Conservation (phyloP, 768 basidiomycete genomes). For the Leccinum sublutescens region DNA sequence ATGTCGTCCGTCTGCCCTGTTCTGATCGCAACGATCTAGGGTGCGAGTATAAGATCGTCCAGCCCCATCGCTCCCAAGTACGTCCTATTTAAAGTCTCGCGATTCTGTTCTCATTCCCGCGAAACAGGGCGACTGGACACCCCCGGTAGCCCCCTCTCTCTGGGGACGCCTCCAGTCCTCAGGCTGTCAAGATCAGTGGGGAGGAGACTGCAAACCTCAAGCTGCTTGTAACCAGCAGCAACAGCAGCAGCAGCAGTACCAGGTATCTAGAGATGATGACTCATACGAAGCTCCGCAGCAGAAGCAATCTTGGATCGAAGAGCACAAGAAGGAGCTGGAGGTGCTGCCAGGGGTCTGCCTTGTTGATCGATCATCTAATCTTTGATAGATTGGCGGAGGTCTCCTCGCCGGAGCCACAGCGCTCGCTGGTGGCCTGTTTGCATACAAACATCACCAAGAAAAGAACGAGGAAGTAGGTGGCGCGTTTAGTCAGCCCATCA, state of each 20-base stretch:
- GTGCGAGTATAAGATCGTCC: slow-evolving; percentile 64
- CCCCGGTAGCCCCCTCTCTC: slow-evolving; percentile 57
- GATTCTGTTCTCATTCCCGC: slow-evolving; percentile 5
- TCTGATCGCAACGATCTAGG: slow-evolving; percentile 32
- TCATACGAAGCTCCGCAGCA: slow-evolving; percentile 35
- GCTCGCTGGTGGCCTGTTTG: slow-evolving; percentile 49
- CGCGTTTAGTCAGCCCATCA: not conserved
- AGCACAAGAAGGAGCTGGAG: slow-evolving; percentile 58
- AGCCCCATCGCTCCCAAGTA: slow-evolving; percentile 69
- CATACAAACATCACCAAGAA: slow-evolving; percentile 57
- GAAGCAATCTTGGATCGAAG: slow-evolving; percentile 54
- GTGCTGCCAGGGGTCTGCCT: slow-evolving; percentile 30
- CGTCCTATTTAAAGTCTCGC: not conserved
- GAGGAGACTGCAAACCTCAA: slow-evolving; percentile 18
- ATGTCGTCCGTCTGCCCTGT: not conserved
- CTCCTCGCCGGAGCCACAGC: slow-evolving; percentile 52
- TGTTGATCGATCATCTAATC: slow-evolving; percentile 5
- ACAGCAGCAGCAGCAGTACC: slow-evolving; percentile 23
- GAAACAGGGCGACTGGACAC: slow-evolving; percentile 65
- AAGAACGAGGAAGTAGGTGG: slow-evolving; percentile 52
- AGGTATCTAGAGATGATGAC: slow-evolving; percentile 22
- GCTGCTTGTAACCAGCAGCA: slow-evolving; percentile 13
- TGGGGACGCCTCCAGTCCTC: slow-evolving; percentile 55
- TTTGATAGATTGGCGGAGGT: slow-evolving; percentile 60
- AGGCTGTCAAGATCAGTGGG: slow-evolving; percentile 18